Conservation (phyloP, 305 asterid species). For the Petunia hybrid region DNA sequence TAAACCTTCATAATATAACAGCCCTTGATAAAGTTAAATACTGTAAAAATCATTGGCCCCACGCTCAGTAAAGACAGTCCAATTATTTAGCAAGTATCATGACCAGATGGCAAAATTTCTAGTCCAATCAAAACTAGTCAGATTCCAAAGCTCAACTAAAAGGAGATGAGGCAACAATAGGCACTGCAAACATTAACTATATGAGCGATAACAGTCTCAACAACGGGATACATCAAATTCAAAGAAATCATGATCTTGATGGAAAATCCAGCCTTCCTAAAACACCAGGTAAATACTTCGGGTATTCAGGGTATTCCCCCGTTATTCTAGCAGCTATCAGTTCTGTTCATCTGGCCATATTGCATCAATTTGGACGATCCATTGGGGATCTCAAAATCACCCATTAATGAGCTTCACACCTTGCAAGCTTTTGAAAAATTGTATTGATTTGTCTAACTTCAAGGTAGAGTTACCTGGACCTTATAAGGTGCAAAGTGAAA, state of each 20-base stretch:
- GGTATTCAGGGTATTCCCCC: not conserved
- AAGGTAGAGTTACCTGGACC: not conserved
- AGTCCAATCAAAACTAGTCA: not conserved
- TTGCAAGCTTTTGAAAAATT: not conserved
- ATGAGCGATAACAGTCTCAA: not conserved
- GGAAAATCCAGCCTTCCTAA: not conserved
- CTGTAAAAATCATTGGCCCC: not conserved
- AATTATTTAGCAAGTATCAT: not conserved
- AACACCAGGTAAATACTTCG: not conserved
- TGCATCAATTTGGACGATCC: conserved; percentile 4
- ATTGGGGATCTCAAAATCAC: not conserved
- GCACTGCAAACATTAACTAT: conserved; percentile 6
- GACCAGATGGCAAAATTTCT: not conserved
- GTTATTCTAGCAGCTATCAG: not conserved
- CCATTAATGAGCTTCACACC: not conserved
- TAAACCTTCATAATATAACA: conserved; percentile 6
- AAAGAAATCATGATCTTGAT: conserved; percentile 13
- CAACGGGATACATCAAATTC: conserved; percentile 12
- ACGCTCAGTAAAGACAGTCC: not conserved
- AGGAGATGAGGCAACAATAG: not conserved
- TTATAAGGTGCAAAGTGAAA: not conserved
- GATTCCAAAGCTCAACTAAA: not conserved
- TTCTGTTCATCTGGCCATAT: not conserved
- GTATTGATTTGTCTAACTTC: not conserved
- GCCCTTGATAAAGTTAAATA: not conserved